Base-by-base conservation (phyloP, 805 yeast genomes). In the Candida insectalens region DNA sequence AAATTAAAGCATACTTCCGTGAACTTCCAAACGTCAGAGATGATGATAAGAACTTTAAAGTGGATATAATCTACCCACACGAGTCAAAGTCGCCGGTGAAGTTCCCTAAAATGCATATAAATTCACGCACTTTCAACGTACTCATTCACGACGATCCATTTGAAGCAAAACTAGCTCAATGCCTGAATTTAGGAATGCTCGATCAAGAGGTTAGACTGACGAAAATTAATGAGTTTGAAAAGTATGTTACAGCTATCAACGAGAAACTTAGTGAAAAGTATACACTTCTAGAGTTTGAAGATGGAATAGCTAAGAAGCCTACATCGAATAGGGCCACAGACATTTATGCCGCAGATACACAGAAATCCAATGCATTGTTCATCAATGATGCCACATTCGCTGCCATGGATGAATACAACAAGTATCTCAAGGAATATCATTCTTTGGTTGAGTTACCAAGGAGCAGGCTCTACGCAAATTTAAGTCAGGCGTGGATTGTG, bases 131-230 rank as follows among this genome's bases (percentile, higher is more conserved):
- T 27, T 63, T 83, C 41, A 62, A 79, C 4, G 58, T 87, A 25
- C 66, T 79, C 17, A 64, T 87, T 41, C 95, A 83, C 36, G 94
- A 83, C 53, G 96, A 89, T 55, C 89, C 94, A 6, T 87, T 88
- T 52, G 97, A 89, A 54, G 63, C 76, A 6, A 77, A 83, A 45
- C 57, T 88, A 30, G 69, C 73, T 16, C 62, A 72, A 47, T 71
- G 79, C 19, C 76, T 69, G 46, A 77, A 78, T 44, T 63, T 80
- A 8, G 94, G 94, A 1, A 33, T 58, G 15, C 38, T 64, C n/a
- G 89, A 78, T 44, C 94, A 84, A 49, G 65, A 62, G 42, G 60
- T 64, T 33, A 63, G 95, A 40, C 32, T 71, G 9, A 71, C 70
- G 17, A 77, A 81, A 37, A 14, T 45, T 12, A 33, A 33, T 3